Percentiles rank a stretch among this genome's conserved stretches.
These are phyloP conservation scores for Cytospora schulzeri DNA, from an alignment of 2,329 filamentous ascomycete species.

Conservation along the genomic window DNA sequence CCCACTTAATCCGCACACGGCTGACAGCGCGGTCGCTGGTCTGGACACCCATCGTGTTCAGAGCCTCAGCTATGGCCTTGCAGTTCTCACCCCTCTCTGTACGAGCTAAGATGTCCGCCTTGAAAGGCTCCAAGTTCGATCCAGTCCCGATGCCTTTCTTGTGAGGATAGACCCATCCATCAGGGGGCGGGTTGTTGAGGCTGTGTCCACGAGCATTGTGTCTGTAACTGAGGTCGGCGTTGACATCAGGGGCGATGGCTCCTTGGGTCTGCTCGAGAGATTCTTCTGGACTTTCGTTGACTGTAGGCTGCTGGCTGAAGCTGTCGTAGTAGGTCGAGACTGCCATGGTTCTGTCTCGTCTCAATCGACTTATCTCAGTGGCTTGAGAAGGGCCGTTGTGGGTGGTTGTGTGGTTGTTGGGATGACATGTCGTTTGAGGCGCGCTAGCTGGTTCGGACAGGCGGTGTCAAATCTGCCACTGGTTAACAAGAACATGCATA, in stretches of 20 bases:
- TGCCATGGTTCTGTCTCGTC: slow-evolving; percentile 3
- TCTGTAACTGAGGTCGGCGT: slow-evolving; percentile 19
- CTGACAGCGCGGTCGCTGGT: slow-evolving; percentile 29
- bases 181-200: slow-evolving; percentile 18
- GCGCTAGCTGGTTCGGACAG: neutral
- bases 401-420: neutral
- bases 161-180: slow-evolving; percentile 25
- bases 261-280: slow-evolving; percentile 2
- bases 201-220: slow-evolving; percentile 9
- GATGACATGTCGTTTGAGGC: slow-evolving; percentile 15
- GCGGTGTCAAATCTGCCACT: neutral
- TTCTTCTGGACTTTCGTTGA: neutral
- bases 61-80: slow-evolving; percentile 29
- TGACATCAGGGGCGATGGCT: neutral
- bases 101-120: slow-evolving; percentile 27
- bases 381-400: neutral
- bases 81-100: slow-evolving; percentile 30
- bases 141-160: slow-evolving; percentile 24
- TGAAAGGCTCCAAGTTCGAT: slow-evolving; percentile 28
- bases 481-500: neutral
- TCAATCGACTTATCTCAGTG: neutral
- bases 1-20: slow-evolving; percentile 30
- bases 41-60: slow-evolving; percentile 28
- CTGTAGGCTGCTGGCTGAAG: neutral
- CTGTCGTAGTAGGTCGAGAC: neutral